Conservation (phyloP, 2,329 filamentous ascomycete genomes). For the Diplodia seriata region DNA sequence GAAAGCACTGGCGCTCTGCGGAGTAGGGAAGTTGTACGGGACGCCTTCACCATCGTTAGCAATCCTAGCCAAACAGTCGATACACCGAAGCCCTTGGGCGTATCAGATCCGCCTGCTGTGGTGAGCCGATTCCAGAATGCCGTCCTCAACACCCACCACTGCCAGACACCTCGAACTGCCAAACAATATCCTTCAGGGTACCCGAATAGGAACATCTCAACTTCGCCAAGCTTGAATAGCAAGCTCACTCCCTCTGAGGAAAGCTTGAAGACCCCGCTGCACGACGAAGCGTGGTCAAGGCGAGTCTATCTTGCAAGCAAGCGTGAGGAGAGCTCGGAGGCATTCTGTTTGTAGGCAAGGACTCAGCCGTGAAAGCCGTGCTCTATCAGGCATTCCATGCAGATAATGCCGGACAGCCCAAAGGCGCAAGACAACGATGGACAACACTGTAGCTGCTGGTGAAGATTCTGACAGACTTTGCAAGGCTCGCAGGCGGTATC, state of each 20-base stretch:
- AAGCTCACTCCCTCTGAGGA: constrained; percentile 45
- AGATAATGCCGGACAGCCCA: background rate
- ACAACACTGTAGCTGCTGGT: constrained; percentile 45
- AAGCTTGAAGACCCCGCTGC: constrained; percentile 63
- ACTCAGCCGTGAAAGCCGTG: constrained; percentile 42
- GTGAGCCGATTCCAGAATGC: constrained; percentile 26
- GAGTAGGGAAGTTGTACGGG: constrained; percentile 59
- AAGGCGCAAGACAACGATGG: constrained; percentile 34
- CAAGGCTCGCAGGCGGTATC: constrained; percentile 42
- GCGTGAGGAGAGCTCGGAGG: constrained; percentile 40
- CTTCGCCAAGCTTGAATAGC: constrained; percentile 43
- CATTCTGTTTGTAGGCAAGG: constrained; percentile 55
- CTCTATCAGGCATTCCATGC: constrained; percentile 42
- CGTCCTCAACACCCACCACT: constrained; percentile 20
- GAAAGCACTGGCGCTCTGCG: constrained; percentile 39
- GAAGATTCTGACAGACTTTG: constrained; percentile 36
- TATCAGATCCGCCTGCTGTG: constrained; percentile 40
- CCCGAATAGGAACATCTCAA: constrained; percentile 49
- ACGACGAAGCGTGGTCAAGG: constrained; percentile 59
- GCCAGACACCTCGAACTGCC: background rate
- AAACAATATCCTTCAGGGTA: constrained; percentile 35
- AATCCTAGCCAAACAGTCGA: constrained; percentile 15
- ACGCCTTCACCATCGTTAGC: constrained; percentile 49
- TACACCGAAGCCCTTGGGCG: constrained; percentile 36
- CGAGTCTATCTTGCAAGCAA: constrained; percentile 59